Evolutionary conservation across 208 protist genomes (phyloP), one percentile per base, ranked within the genome.

Genomic region (Phytomonas sp.): DNA sequence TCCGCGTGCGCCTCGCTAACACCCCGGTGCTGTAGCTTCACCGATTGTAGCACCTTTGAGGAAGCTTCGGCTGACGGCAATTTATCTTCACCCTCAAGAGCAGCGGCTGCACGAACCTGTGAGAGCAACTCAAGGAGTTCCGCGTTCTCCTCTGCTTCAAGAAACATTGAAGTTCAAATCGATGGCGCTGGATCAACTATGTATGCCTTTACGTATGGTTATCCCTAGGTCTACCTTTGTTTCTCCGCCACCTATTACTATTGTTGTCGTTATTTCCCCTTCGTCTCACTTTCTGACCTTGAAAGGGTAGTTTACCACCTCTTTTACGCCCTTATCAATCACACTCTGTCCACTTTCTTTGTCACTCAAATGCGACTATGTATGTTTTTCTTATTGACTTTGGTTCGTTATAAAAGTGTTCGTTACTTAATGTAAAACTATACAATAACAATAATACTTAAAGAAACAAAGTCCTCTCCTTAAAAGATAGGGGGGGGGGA

Each of bases 301-400:
- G 12, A 45, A 31, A 60, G 16, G 2, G 30, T 16, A 12, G 23
- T 71, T 31, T 63, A 66, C 8, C 34, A 45, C 16, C 37, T 67
- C 37, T 66, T 75, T 49, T 60, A 67, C 49, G 70, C 75, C 70
- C 29, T 79, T 75, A 60, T 71, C 49, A 59, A 59, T 42, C 32
- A 19, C 40, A 49, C 40, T 12, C 12, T 19, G 40, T 19, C 40
- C 19, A 19, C 40, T 16, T 49, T 19, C 40, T 19, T 12, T 19
- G 12, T 19, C 40, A 49, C 40, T 10, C 6, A 23, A 49, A 49
- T 49, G 40, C 12, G 14, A 49, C 40, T 49, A 49, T 16, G 40
- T 49, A 49, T 49, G 40, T 19, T 49, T 49, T 49, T 19, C 1
- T 19, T 49, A 10, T 1, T 12, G 19, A 4, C 40, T 49, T 49